A percentile compares a stretch with the other conserved stretches of the same genome.
phyloP scores from a whole-genome alignment of 306 rosid genomes.

The Rosa persica region DNA sequence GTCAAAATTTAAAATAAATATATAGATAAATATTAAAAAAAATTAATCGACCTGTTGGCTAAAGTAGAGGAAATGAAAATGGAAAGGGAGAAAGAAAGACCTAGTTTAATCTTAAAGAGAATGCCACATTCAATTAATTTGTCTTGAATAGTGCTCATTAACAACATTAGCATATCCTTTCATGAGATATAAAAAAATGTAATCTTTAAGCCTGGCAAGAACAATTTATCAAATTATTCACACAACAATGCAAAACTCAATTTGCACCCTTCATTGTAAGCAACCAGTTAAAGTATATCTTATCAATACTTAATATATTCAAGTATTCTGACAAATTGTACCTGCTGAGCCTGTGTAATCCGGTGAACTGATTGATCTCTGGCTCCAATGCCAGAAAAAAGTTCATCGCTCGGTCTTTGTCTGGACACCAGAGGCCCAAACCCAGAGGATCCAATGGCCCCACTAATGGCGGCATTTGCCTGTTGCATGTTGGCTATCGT shows the following conservation, averaged over 20 bases:
- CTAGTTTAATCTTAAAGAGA: neutral
- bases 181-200: neutral
- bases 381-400: conserved; percentile 32
- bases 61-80: neutral
- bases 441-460: conserved; percentile 56
- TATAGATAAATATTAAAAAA: neutral
- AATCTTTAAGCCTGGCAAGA: neutral
- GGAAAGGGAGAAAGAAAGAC: conserved; percentile 12
- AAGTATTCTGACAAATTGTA: conserved; percentile 33
- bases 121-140: neutral
- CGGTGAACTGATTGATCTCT: conserved; percentile 37
- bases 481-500: conserved; percentile 42
- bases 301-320: conserved; percentile 23
- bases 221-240: neutral
- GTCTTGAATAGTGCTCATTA: neutral
- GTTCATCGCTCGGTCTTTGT: conserved; percentile 49
- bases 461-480: conserved; percentile 61
- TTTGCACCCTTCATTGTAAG: neutral
- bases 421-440: conserved; percentile 45
- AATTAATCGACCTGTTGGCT: conserved; percentile 10
- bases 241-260: neutral
- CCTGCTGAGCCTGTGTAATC: conserved; percentile 48
- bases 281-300: conserved; percentile 3
- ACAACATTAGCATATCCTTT: conserved; percentile 5
- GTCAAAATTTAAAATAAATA: neutral